Evolutionary conservation across 1,284 basidiomycete genomes (phyloP).

Genomic region (Ganoderma lingzhi): DNA sequence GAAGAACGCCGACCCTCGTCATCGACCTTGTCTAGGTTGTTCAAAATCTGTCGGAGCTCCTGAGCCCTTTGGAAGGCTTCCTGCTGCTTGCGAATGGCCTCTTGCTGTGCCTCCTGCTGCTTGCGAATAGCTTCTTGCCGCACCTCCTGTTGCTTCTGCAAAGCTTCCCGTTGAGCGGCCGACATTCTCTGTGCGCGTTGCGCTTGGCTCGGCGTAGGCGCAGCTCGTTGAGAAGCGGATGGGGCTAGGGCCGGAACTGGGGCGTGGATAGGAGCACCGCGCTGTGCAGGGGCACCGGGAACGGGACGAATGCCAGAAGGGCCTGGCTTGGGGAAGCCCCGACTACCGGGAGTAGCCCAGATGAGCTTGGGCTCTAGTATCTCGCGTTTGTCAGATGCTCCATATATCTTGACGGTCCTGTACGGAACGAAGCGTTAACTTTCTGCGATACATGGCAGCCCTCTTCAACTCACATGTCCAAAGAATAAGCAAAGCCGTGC

Average conservation of each 20-base stretch:
- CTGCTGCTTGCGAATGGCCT: constrained; percentile 53
- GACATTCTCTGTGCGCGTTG: constrained; percentile 29
- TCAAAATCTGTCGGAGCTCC: constrained; percentile 72
- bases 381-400: constrained; percentile 61
- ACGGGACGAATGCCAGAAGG: constrained; percentile 35
- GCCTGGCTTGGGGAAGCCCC: constrained; percentile 53
- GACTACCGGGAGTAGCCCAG: constrained; percentile 79
- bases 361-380: constrained; percentile 70
- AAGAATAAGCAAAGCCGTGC: constrained; percentile 55
- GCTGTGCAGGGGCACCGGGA: constrained; percentile 33
- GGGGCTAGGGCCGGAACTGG: constrained; percentile 16
- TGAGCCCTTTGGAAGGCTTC: constrained; percentile 65
- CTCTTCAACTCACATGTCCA: constrained; percentile 60
- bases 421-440: background rate
- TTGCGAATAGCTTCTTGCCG: constrained; percentile 47
- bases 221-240: constrained; percentile 15
- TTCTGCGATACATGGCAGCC: constrained; percentile 16
- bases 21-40: constrained; percentile 76
- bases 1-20: constrained; percentile 78
- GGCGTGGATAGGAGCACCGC: constrained; percentile 17
- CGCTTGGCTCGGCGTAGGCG: constrained; percentile 13
- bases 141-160: constrained; percentile 41
- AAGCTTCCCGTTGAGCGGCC: constrained; percentile 40
- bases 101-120: constrained; percentile 43
- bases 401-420: constrained; percentile 79